phyloP scores from a whole-genome alignment of 306 rosid genomes.

The Crataegus laevigata region DNA sequence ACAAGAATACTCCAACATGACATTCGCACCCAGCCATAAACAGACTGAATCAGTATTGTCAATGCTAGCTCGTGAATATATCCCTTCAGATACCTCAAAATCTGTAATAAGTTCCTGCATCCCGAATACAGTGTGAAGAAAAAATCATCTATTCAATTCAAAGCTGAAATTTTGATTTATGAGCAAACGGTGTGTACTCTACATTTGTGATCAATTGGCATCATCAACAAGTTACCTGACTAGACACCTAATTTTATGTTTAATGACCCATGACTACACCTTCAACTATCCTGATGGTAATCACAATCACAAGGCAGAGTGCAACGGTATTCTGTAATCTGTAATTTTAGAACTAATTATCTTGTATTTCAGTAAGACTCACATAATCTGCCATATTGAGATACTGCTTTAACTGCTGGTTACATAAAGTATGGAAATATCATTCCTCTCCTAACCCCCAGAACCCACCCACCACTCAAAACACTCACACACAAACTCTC shows the following conservation, averaged over 20 bases:
- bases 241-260: background rate
- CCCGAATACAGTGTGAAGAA: slow-evolving; percentile 10
- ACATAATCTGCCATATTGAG: background rate
- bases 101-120: slow-evolving; percentile 68
- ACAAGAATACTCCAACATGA: slow-evolving; percentile 89
- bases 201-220: background rate
- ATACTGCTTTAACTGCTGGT: background rate
- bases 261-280: background rate
- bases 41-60: slow-evolving; percentile 65
- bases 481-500: background rate
- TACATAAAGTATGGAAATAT: background rate
- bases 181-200: background rate
- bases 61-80: slow-evolving; percentile 54
- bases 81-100: slow-evolving; percentile 87
- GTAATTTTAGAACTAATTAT: background rate
- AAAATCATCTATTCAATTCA: background rate
- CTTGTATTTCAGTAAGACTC: background rate
- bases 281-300: background rate
- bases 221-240: background rate
- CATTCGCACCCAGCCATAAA: slow-evolving; percentile 85
- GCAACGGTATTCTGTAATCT: background rate
- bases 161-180: background rate
- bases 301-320: background rate
- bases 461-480: background rate
- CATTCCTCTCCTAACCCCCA: background rate